Base-by-base conservation (phyloP, 805 yeast species). In the Jamesozyma jinghongensis region DNA sequence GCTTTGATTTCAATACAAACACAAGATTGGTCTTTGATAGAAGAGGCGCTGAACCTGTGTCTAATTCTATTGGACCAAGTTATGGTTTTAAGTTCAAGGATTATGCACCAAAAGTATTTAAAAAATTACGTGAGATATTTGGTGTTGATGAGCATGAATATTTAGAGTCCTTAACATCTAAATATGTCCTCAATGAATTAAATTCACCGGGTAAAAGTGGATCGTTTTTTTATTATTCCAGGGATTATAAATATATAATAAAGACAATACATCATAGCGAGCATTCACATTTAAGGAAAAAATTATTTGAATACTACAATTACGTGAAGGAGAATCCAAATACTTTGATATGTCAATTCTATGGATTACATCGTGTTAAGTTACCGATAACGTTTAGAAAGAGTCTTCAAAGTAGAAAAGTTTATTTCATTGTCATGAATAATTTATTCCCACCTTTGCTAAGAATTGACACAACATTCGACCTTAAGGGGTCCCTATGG, bases 161-260 rank as follows among this genome's bases (percentile, higher is more conserved):
- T 59, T 69, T 92, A 42, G 79, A 88, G 52, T 85, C 96, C 1
- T 70, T 92, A 50, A 90, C 97, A 0, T 88, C 96, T 17, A 87
- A 87, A 60, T 90, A 90, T 56, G 84, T 92, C 47, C 72, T 92
- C 30, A 82, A 92, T 20, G 97, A 90, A 63, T 68, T 87, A 48
- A 94, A 90, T 17, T 87, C 97, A 1, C 97, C 97, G 0, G 98
- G 98, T 3, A 92, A 92, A 61, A 82, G 94, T 54, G 98, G 98
- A 0, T 86, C 96, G 0, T 90, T 90, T 56, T 92, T 92, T 58
- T 92, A 92, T 66, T 94, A 84, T 61, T 86, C 97, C 5, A 69
- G 95, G 45, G 98, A 94, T 65, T 88, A 81, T 65, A 74, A 90
- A 47, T 92, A 85, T 64, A 92, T 92, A 57, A 94, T 92, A 63